Evolutionary conservation across 2,329 filamentous ascomycete species (phyloP), one percentile per base, ranked within the genome.

Genomic region (Trichoderma pleuroti): DNA sequence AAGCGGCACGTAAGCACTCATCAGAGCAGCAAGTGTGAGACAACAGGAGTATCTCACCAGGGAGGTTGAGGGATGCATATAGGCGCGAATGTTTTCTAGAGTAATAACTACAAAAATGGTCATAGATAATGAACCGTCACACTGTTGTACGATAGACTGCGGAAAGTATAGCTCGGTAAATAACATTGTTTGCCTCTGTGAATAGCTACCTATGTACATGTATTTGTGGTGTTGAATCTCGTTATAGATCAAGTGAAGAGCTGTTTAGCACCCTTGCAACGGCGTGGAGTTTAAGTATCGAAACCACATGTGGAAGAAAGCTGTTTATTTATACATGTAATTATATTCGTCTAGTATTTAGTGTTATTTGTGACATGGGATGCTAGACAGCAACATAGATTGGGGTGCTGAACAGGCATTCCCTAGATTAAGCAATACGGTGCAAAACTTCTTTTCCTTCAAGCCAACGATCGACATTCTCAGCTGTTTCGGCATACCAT

Each of bases 401-500:
- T 42, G 7, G 39, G 39, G 16, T 4, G 39, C 18, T 42, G 39
- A 42, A n/a, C 16, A 42, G 7, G 39, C 39, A 42, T 16, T 9
- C 3, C 8, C 6, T 10, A 18, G 3, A 36, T 66, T 21, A 69
- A 28, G 57, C 49, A 67, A 70, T 39, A 30, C 67, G 71, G 56
- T 76, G 74, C 7, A 76, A 54, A 21, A 76, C 30, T 14, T 74
- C 72, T 39, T 70, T 68, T 1, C 73, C 74, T 3, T 67, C 71
- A 14, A 76, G 32, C 83, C 88, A 91, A 57, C 84, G 81, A 78
- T 86, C 82, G 30, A 93, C 74, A 76, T 91, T 91, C 76, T 87
- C 86, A 1, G 86, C 89, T 70, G 88, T 87, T 79, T 92, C 88
- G 72, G 87, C 85, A 79, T 92, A 93, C 90, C 90, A 93, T 8